Conservation (phyloP, 2,329 filamentous ascomycete genomes). For the Alternaria sp. region DNA sequence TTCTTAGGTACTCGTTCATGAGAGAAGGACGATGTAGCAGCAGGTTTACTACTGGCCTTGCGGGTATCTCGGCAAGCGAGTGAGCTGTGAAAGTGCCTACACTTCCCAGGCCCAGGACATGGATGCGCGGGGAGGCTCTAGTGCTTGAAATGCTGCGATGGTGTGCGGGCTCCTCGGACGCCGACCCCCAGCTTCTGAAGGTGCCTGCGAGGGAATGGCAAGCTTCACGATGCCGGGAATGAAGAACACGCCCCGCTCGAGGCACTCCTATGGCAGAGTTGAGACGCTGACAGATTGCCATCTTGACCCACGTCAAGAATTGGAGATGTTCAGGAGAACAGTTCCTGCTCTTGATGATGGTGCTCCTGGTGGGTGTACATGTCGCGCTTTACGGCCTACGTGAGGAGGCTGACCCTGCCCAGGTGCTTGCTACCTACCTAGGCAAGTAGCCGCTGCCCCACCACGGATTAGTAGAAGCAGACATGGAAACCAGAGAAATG, state of each 20-base stretch:
- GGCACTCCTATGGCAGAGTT: not conserved
- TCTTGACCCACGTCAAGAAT: not conserved
- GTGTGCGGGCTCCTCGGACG: not conserved
- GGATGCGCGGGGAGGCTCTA: constrained; percentile 1
- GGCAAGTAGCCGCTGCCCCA: not conserved
- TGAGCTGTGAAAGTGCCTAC: constrained; percentile 9
- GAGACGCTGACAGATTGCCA: not conserved
- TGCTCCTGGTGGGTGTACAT: not conserved
- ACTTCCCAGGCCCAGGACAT: constrained; percentile 10
- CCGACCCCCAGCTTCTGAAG: not conserved
- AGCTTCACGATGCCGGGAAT: not conserved
- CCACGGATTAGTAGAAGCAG: not conserved
- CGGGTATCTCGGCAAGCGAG: constrained; percentile 9
- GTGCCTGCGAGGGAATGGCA: not conserved
- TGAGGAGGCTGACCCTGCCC: not conserved
- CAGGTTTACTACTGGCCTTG: constrained; percentile 1
- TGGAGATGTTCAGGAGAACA: not conserved
- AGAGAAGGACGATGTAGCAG: constrained; percentile 7
- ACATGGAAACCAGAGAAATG: not conserved
- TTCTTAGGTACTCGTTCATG: not conserved
- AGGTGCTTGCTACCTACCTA: not conserved
- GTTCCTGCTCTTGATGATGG: not conserved
- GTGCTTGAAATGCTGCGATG: not conserved
- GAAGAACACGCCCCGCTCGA: not conserved
- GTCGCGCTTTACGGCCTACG: not conserved